Conservation (phyloP, 1,139 yeast genomes). For the Meyerozyma smithsonii region DNA sequence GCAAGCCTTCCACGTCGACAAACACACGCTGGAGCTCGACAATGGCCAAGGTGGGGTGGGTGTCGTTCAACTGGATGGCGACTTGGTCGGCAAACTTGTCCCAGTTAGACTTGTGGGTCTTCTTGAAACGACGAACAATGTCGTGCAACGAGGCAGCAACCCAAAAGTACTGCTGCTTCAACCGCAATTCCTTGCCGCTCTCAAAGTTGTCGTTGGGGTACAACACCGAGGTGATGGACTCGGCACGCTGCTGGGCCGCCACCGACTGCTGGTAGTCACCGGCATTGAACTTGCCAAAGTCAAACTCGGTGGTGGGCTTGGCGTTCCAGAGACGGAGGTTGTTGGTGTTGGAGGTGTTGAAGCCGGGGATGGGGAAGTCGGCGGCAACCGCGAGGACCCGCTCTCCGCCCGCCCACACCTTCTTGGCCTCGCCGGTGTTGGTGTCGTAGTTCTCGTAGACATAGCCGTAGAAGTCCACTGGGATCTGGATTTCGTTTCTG, state of each 20-base stretch:
- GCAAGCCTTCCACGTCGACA: conserved; percentile 75
- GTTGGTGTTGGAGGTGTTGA: conserved; percentile 76
- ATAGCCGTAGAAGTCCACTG: conserved; percentile 88
- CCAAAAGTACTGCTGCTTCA: conserved; percentile 97
- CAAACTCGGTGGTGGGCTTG: conserved; percentile 86
- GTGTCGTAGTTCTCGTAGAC: conserved; percentile 61
- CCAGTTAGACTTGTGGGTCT: conserved; percentile 69
- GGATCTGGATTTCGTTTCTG: conserved; percentile 81
- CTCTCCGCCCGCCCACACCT: conserved; percentile 85
- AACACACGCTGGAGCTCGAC: conserved; percentile 86
- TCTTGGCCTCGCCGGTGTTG: conserved; percentile 45
- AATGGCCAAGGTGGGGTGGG: conserved; percentile 90
- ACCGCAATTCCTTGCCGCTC: conserved; percentile 85
- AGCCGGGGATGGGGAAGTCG: conserved; percentile 93
- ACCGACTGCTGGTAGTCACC: conserved; percentile 91
- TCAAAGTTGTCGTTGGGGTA: conserved; percentile 93
- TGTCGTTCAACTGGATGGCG: conserved; percentile 91
- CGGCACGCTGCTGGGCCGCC: conserved; percentile 80
- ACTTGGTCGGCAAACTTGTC: conserved; percentile 76
- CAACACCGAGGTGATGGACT: conserved; percentile 84
- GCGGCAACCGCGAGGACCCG: conserved; percentile 87
- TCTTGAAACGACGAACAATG: conserved; percentile 85
- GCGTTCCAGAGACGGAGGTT: conserved; percentile 90
- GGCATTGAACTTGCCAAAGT: conserved; percentile 83
- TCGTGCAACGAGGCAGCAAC: conserved; percentile 92